Evolutionary conservation across 306 rosid genomes (phyloP).

Genomic region (Vigna angularis): DNA sequence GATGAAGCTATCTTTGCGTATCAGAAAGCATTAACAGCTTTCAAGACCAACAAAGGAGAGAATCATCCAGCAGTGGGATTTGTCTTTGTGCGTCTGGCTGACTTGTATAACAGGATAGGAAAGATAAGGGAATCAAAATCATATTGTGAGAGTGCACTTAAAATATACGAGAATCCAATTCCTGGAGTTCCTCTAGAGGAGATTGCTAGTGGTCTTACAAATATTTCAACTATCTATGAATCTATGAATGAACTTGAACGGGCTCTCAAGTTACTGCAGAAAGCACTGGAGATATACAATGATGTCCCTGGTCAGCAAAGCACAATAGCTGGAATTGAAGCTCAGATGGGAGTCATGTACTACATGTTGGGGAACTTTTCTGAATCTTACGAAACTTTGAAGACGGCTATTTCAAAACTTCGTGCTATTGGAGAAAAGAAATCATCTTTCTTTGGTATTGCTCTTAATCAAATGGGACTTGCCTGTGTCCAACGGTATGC

Average conservation of each 20-base stretch:
- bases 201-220: conserved; percentile 87
- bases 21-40: conserved; percentile 83
- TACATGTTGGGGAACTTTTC: conserved; percentile 83
- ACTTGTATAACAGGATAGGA: conserved; percentile 81
- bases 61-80: conserved; percentile 88
- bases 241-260: conserved; percentile 85
- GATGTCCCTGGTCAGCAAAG: conserved; percentile 90
- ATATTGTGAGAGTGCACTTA: conserved; percentile 88
- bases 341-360: conserved; percentile 93
- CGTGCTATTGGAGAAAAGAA: conserved; percentile 89
- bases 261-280: conserved; percentile 78
- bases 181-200: conserved; percentile 82
- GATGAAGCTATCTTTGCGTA: conserved; percentile 91
- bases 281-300: conserved; percentile 75
- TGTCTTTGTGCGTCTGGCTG: conserved; percentile 86
- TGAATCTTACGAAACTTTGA: conserved; percentile 79
- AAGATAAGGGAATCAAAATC: conserved; percentile 84
- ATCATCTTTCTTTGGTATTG: conserved; percentile 91
- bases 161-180: conserved; percentile 82
- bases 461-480: conserved; percentile 96
- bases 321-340: conserved; percentile 91
- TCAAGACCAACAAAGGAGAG: conserved; percentile 89
- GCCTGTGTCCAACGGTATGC: conserved; percentile 84
- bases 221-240: conserved; percentile 83
- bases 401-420: conserved; percentile 74